Percentiles rank a stretch among this genome's conserved stretches.
phyloP scores from a whole-genome alignment of 441 rosid genomes.

The Cnidoscolus chayamansa region DNA sequence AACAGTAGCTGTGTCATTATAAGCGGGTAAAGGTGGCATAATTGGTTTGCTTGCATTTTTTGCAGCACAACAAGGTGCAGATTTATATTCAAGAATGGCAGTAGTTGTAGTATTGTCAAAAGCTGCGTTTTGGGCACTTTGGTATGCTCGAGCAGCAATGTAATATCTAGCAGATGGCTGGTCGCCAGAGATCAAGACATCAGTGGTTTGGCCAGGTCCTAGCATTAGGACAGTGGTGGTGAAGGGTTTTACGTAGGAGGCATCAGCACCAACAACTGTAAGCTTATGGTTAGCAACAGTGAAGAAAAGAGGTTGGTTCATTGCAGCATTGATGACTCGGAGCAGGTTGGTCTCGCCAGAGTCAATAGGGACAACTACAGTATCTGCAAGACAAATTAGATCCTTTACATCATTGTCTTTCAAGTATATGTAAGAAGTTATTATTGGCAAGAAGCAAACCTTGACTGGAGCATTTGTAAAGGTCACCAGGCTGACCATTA shows the following conservation, averaged over 20 bases:
- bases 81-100: slow-evolving; percentile 71
- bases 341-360: slow-evolving; percentile 67
- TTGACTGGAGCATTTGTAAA: slow-evolving; percentile 65
- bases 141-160: slow-evolving; percentile 66
- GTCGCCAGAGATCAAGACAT: slow-evolving; percentile 61
- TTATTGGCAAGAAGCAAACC: slow-evolving; percentile 30
- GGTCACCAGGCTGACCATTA: slow-evolving; percentile 88
- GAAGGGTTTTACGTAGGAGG: slow-evolving; percentile 68
- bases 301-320: slow-evolving; percentile 81
- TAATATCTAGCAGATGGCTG: slow-evolving; percentile 62
- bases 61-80: slow-evolving; percentile 64
- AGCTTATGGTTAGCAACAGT: slow-evolving; percentile 67
- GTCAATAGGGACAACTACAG: slow-evolving; percentile 50
- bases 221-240: slow-evolving; percentile 67
- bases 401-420: too few species aligned
- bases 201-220: slow-evolving; percentile 90
- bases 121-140: slow-evolving; percentile 64
- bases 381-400: slow-evolving; percentile 38
- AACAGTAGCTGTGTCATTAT: slow-evolving; percentile 64
- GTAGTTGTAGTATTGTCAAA: slow-evolving; percentile 80
- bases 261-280: slow-evolving; percentile 82
- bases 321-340: slow-evolving; percentile 63
- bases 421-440: too few species aligned
- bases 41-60: slow-evolving; percentile 38
- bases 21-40: slow-evolving; percentile 58